Evolutionary conservation across 225 moss, liverwort and hornwort genomes (phyloP).

Genomic region (Polytrichum commune): DNA sequence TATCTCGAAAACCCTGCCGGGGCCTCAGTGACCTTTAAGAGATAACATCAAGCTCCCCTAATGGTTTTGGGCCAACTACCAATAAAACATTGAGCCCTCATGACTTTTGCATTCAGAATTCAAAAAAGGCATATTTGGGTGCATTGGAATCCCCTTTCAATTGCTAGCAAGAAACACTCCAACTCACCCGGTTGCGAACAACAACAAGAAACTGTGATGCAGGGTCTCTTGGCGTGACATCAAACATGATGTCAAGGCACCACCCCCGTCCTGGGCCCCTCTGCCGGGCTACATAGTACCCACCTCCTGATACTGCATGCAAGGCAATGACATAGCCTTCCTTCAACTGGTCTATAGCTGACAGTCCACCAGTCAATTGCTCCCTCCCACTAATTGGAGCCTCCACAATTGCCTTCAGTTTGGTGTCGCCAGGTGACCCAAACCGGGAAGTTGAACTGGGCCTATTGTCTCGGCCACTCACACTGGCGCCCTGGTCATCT

Average conservation of each 20-base stretch:
- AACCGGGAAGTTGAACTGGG: constrained; percentile 56
- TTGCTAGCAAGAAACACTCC: neutral
- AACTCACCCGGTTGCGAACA: constrained; percentile 83
- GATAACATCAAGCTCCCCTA: too few species aligned
- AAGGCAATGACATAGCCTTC: constrained; percentile 52
- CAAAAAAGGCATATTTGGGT: too few species aligned
- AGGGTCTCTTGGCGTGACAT: constrained; percentile 91
- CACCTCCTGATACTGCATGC: constrained; percentile 41
- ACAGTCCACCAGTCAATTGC: constrained; percentile 27
- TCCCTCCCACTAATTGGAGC: constrained; percentile 17
- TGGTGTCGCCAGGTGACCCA: constrained; percentile 75
- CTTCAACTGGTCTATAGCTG: constrained; percentile 47
- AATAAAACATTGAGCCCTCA: too few species aligned
- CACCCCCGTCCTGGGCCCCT: constrained; percentile 47
- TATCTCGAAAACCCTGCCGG: too few species aligned
- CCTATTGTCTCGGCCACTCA: constrained; percentile 37
- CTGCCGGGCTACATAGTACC: constrained; percentile 51
- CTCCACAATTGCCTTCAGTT: constrained; percentile 39
- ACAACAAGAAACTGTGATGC: constrained; percentile 93
- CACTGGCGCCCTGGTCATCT: constrained; percentile 47
- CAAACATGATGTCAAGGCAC: constrained; percentile 42
- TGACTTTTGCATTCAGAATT: too few species aligned
- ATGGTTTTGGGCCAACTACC: too few species aligned
- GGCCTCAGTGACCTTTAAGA: too few species aligned
- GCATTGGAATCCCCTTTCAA: too few species aligned